Conservation (phyloP, 768 basidiomycete genomes). For the Hypholoma fasciculare region DNA sequence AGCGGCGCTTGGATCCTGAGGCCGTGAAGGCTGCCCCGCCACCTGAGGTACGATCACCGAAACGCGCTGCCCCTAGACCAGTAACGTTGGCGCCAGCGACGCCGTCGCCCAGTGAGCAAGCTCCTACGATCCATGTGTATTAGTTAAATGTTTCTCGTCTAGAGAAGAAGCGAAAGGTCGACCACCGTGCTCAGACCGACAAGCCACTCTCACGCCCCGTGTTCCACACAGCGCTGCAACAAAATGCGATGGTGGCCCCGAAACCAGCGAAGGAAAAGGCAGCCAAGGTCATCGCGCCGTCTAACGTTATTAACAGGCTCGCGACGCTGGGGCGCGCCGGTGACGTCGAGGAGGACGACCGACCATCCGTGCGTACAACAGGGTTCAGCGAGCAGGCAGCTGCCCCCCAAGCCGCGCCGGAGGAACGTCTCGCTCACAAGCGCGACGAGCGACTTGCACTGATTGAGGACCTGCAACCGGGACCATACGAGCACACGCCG, state of each 20-base stretch:
- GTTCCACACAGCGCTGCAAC: slow-evolving; percentile 10
- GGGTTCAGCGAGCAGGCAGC: slow-evolving; percentile 37
- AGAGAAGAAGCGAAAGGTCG: slow-evolving; percentile 46
- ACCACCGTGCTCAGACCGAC: slow-evolving; percentile 16
- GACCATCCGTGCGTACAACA: slow-evolving; percentile 19
- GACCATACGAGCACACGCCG: slow-evolving; percentile 74
- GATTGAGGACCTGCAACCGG: slow-evolving; percentile 74
- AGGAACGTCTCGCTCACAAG: slow-evolving; percentile 15
- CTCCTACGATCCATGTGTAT: not conserved
- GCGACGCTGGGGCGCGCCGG: slow-evolving; percentile 31
- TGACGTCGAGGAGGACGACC: slow-evolving; percentile 12
- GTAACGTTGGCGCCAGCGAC: slow-evolving; percentile 53
- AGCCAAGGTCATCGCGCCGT: slow-evolving; percentile 43
- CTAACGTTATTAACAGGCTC: slow-evolving; percentile 53
- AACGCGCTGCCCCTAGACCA: slow-evolving; percentile 43
- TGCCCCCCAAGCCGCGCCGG: not conserved
- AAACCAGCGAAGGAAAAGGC: slow-evolving; percentile 6
- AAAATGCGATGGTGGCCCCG: not conserved
- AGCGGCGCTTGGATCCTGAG: slow-evolving; percentile 51
- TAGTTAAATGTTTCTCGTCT: not conserved
- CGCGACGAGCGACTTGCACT: slow-evolving; percentile 69
- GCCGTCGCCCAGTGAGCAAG: slow-evolving; percentile 65
- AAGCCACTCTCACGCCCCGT: slow-evolving; percentile 15
- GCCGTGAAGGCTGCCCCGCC: slow-evolving; percentile 9
- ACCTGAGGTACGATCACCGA: slow-evolving; percentile 36